Evolutionary conservation across 805 yeast genomes (phyloP).

Genomic region (Hanseniaspora pseudoguilliermondii): DNA sequence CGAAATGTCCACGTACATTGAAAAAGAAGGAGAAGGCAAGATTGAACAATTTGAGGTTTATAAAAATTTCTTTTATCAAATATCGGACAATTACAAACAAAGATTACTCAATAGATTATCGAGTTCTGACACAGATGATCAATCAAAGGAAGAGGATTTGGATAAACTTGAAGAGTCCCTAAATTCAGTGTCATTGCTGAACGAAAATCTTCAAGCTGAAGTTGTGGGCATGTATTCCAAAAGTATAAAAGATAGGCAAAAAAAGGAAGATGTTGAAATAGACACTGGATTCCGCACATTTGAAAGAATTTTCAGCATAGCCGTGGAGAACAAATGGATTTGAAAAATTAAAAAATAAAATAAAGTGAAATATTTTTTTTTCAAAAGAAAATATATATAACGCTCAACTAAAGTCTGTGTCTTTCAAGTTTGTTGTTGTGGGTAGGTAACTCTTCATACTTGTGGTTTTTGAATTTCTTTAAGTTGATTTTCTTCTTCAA

Average conservation of each 20-base stretch:
- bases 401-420: neutral
- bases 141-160: no score
- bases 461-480: slow-evolving; percentile 28
- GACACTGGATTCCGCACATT: neutral
- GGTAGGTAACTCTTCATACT: slow-evolving; percentile 32
- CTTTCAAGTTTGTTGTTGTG: slow-evolving; percentile 20
- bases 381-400: neutral
- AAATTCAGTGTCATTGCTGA: slow-evolving; percentile 1
- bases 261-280: slow-evolving; percentile 12
- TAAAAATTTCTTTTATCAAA: no score
- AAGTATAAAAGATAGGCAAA: neutral
- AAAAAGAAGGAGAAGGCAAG: neutral
- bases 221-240: slow-evolving; percentile 11
- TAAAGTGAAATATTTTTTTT: neutral
- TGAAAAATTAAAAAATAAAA: neutral
- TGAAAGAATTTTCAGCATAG: slow-evolving; percentile 29
- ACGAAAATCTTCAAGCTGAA: slow-evolving; percentile 20
- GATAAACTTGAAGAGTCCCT: no score
- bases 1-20: neutral
- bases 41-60: no score
- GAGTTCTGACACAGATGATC: no score
- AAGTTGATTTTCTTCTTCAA: slow-evolving; percentile 29
- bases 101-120: no score
- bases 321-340: slow-evolving; percentile 29
- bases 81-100: no score